A percentile compares a stretch with the other conserved stretches of the same genome.
Conservation (phyloP, 352 stramenopile species). For the Albugo laibachii region DNA sequence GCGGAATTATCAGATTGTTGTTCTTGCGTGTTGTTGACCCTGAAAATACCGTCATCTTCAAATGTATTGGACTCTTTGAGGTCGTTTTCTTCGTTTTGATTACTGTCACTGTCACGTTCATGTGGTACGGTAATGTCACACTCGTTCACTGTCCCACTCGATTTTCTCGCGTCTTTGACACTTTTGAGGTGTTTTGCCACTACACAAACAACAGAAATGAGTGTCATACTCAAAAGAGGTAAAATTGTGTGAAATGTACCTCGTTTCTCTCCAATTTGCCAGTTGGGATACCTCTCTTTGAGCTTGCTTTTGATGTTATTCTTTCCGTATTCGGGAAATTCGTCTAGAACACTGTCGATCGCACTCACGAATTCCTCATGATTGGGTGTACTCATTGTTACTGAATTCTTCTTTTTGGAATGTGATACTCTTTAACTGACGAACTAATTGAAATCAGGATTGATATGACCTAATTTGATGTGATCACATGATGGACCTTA, state of each 20-base stretch:
- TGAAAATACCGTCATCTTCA: background rate
- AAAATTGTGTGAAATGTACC: constrained; percentile 12
- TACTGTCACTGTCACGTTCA: constrained; percentile 7
- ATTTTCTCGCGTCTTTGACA: background rate
- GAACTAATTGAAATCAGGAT: too few species aligned
- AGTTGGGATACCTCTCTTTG: constrained; percentile 48
- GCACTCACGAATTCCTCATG: constrained; percentile 21
- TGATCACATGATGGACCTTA: too few species aligned
- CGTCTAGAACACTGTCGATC: constrained; percentile 27
- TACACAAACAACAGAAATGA: background rate
- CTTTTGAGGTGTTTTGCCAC: constrained; percentile 1
- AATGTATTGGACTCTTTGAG: constrained; percentile 7
- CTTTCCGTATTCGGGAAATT: constrained; percentile 46
- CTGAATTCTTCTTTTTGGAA: too few species aligned
- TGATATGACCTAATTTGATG: too few species aligned
- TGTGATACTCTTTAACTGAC: too few species aligned
- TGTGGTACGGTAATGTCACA: constrained; percentile 19
- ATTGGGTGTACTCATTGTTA: too few species aligned
- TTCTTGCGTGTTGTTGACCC: too few species aligned
- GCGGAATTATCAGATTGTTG: too few species aligned
- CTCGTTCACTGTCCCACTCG: constrained; percentile 2
- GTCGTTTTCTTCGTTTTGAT: constrained; percentile 12
- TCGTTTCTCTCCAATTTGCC: constrained; percentile 49
- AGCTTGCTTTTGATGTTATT: constrained; percentile 37
- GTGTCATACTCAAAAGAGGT: background rate